Evolutionary conservation across 2,329 filamentous ascomycete genomes (phyloP), one percentile per base, ranked within the genome.

Genomic region (Fusarium sp.): DNA sequence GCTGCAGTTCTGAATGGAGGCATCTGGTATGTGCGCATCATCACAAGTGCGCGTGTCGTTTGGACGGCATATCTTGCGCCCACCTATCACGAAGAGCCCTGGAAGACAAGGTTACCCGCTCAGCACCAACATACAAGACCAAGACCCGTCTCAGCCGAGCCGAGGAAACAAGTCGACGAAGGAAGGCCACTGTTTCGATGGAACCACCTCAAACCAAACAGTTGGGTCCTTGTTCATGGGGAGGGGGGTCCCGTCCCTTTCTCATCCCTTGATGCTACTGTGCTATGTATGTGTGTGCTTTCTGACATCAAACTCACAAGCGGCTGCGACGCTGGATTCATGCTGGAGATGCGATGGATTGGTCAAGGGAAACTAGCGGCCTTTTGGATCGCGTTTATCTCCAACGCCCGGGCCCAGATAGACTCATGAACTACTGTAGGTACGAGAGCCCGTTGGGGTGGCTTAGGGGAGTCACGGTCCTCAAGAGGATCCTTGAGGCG

Each of bases 181-280:
- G 51, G 20, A 60, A 25, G 57, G 27, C 27, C 46, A 42, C 60
- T 63, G 75, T 77, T 77, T 77, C 72, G 71, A 77, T 68, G 66
- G 68, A 72, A 67, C 68, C 66, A 71, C 65, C 72, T 74, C 73
- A 76, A 78, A 78, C 72, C 64, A 77, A 78, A 77, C 70, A 69
- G 65, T 62, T 69, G 67, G 68, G 69, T 54, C 59, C 42, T 49
- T n/a, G 42, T n/a, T 49, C 42, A 49, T 25, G 14, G 42, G 42
- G 10, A 14, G 40, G 23, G 40, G 42, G 42, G 14, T 16, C 23
- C 29, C 60, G 25, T 27, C 25, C 25, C 25, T 27, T 27, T 23
- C 31, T 31, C 31, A 51, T 50, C 33, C 34, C 36, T 46, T 56
- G 51, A 55, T 34, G 27, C 20, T 49, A 40, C 18, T 14, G 11